Conservation (phyloP, 1,139 yeast genomes). For the Nakaseomyces uthaithaninus region DNA sequence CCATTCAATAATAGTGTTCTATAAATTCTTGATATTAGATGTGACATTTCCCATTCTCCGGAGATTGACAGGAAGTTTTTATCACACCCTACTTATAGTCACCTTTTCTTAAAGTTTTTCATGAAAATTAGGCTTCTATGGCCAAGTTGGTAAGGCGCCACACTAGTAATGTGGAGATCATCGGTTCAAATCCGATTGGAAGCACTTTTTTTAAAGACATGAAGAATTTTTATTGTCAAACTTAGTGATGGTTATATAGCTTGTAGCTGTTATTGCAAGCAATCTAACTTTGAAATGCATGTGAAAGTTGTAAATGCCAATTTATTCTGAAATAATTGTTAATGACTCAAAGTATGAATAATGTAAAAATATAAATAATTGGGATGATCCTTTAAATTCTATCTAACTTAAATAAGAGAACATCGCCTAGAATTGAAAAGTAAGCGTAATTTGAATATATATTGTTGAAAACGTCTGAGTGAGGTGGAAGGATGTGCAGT, state of each 20-base stretch:
- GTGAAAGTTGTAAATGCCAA: neutral
- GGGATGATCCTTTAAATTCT: no score
- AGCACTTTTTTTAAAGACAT: constrained; percentile 25
- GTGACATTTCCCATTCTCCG: no score
- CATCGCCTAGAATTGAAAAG: no score
- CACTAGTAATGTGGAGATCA: constrained; percentile 33
- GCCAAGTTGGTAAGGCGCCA: constrained; percentile 35
- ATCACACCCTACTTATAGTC: no score
- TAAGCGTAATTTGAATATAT: constrained; percentile 3
- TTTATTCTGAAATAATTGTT: neutral
- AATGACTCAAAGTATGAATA: no score
- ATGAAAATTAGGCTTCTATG: constrained; percentile 30
- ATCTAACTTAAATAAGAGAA: neutral
- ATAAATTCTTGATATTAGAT: no score
- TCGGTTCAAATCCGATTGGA: constrained; percentile 32
- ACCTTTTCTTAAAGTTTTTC: no score
- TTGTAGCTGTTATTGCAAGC: neutral
- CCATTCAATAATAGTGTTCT: no score
- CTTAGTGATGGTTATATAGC: no score
- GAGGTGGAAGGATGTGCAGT: neutral
- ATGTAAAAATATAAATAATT: no score
- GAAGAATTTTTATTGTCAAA: no score
- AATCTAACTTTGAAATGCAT: neutral
- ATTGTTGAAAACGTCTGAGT: neutral
- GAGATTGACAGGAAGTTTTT: no score